A percentile compares a stretch with the other conserved stretches of the same genome.
Evolutionary conservation across 2,329 filamentous ascomycete species (phyloP).

Genomic region (Lecanosticta acicola): DNA sequence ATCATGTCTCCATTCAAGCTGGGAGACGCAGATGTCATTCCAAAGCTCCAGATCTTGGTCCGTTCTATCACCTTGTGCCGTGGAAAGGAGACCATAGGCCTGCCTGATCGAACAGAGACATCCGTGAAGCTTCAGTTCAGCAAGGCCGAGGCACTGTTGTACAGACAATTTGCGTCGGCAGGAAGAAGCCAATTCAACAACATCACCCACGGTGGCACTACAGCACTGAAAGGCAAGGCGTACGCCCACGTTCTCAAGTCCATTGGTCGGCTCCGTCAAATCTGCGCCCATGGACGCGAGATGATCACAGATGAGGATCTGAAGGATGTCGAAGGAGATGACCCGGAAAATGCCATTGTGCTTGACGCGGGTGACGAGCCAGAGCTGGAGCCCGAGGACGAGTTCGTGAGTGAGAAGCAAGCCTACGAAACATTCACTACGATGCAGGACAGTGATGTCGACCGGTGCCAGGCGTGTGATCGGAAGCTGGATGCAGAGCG

Average conservation of each 20-base stretch:
- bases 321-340: slow-evolving; percentile 63
- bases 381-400: slow-evolving; percentile 47
- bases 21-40: slow-evolving; percentile 75
- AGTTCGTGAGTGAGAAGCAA: slow-evolving; percentile 59
- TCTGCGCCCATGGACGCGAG: slow-evolving; percentile 92
- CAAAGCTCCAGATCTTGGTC: slow-evolving; percentile 80
- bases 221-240: slow-evolving; percentile 56
- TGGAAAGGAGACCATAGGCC: slow-evolving; percentile 82
- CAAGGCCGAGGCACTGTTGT: slow-evolving; percentile 66
- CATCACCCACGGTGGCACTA: slow-evolving; percentile 58
- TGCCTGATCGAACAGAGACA: slow-evolving; percentile 68
- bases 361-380: slow-evolving; percentile 79
- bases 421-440: slow-evolving; percentile 82
- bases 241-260: slow-evolving; percentile 91
- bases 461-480: slow-evolving; percentile 66
- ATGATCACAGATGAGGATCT: slow-evolving; percentile 80
- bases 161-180: slow-evolving; percentile 77
- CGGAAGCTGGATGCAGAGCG: slow-evolving; percentile 47
- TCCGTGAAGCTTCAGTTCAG: slow-evolving; percentile 71
- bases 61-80: slow-evolving; percentile 91
- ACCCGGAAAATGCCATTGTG: slow-evolving; percentile 70
- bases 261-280: slow-evolving; percentile 79
- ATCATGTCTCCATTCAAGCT: slow-evolving; percentile 83
- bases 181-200: slow-evolving; percentile 74
- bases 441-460: slow-evolving; percentile 74